Evolutionary conservation across 345 rosid species (phyloP).

Genomic region (Iberis pinnata): DNA sequence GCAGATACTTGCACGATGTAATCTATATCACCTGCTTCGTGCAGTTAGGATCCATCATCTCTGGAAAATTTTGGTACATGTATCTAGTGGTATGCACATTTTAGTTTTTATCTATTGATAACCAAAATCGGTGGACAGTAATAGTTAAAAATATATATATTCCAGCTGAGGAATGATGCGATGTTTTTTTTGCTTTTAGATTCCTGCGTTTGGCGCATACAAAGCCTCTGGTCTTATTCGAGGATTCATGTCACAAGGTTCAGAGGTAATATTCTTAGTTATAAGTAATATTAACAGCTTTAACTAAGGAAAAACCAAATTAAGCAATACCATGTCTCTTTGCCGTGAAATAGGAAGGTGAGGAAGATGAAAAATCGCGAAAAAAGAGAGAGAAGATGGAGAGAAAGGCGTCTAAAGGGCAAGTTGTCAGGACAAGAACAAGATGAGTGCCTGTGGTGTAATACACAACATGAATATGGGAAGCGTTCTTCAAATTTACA

Average conservation of each 20-base stretch:
- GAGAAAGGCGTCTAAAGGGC: conserved; percentile 64
- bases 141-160: not conserved
- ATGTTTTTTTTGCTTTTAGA: conserved; percentile 31
- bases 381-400: conserved; percentile 92
- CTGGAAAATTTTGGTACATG: conserved; percentile 76
- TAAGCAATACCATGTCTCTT: no score
- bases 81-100: conserved; percentile 60
- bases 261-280: conserved; percentile 75
- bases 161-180: not conserved
- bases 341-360: no score
- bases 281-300: no score
- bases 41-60: conserved; percentile 69
- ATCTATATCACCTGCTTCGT: conserved; percentile 84
- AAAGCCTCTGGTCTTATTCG: conserved; percentile 51
- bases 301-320: no score
- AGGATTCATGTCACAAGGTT: conserved; percentile 55
- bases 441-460: conserved; percentile 31
- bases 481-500: conserved; percentile 9
- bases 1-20: conserved; percentile 72
- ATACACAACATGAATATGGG: not conserved
- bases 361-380: conserved; percentile 77
- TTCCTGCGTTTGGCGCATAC: conserved; percentile 73
- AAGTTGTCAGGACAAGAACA: conserved; percentile 54
- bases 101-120: not conserved
- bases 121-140: not conserved